Evolutionary conservation across 441 rosid genomes (phyloP), one percentile per base, ranked within the genome.

Genomic region (Omphalea diandra): DNA sequence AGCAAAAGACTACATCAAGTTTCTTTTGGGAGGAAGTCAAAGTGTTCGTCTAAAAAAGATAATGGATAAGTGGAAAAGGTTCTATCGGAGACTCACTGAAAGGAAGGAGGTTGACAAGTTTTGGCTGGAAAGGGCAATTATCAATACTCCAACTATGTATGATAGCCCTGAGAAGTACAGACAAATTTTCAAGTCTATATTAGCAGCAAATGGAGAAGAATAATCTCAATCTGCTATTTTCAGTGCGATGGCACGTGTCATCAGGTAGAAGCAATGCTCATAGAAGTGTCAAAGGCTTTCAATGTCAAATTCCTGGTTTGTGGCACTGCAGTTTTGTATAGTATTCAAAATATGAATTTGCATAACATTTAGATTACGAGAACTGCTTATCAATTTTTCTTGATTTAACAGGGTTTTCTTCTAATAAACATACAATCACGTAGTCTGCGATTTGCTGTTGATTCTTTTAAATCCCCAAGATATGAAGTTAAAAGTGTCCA

Each of bases 1-100:
- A 46, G 90, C 76, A 9, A 87, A 76, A 76, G 98, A 93, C 72
- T 90, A 82, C 79, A 44, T 93, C 57, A 86, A 80, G 78, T 93
- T 60, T 71, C 83, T 88, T 29, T 67, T 70, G 50, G 81, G 82
- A 38, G 85, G 83, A 55, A 77, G 65, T 15, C 72, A 81, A 84
- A 90, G 91, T 79, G 77, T 79, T 67, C 91, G 97, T 26, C 63
- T 92, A 63, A 77, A 60, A 58, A 73, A 81, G 67, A 83, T 83
- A 36, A 80, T 88, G 85, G 46, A 88, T 32, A 36, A 50, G 32
- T 87, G 90, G 88, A 76, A 70, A 53, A 76, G 54, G 46, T 65
- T 85, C 62, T 36, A 35, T 38, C 73, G 72, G 75, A 56, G 5
- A 56, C 72, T 81, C 63, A 82, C 65, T 0, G 85, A 71, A 76